Percentiles rank a stretch among this genome's conserved stretches.
Evolutionary conservation across 257 asterid species (phyloP).

Genomic region (Eucommia ulmoides): DNA sequence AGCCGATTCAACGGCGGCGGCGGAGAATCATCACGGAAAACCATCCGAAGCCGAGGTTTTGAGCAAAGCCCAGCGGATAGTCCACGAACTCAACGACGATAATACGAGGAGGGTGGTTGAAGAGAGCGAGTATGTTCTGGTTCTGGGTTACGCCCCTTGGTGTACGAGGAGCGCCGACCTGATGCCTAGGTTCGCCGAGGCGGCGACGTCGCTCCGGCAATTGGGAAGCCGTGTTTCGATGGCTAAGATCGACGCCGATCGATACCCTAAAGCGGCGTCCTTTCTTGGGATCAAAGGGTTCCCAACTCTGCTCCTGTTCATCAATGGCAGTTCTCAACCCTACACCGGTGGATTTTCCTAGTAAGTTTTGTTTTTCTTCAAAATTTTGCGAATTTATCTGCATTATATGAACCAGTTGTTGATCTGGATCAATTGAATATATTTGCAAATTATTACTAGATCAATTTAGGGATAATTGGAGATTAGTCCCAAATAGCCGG

Average conservation of each 20-base stretch:
- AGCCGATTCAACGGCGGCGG: constrained; percentile 20
- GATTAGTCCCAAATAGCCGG: too few relatives aligned
- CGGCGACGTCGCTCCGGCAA: constrained; percentile 71
- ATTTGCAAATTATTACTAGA: too few relatives aligned
- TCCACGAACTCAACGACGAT: constrained; percentile 64
- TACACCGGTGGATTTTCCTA: constrained; percentile 85
- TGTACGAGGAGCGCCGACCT: constrained; percentile 79
- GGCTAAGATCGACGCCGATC: constrained; percentile 82
- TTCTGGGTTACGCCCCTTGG: constrained; percentile 97
- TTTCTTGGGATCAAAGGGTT: constrained; percentile 64
- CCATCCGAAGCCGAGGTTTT: constrained; percentile 66
- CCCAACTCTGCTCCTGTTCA: constrained; percentile 75
- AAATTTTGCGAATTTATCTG: too few relatives aligned
- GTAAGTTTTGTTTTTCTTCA: too few relatives aligned
- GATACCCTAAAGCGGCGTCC: constrained; percentile 68
- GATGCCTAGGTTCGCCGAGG: constrained; percentile 94
- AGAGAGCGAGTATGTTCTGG: constrained; percentile 68
- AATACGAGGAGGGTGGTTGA: constrained; percentile 39
- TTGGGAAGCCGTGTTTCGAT: constrained; percentile 45
- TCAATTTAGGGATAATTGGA: too few relatives aligned
- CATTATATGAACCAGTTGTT: too few relatives aligned
- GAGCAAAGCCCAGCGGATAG: constrained; percentile 84
- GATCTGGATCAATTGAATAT: too few relatives aligned
- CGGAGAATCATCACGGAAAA: constrained; percentile 16
- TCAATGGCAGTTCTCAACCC: constrained; percentile 69